Conservation (phyloP, 805 yeast species). For the Debaryomyces castellii region DNA sequence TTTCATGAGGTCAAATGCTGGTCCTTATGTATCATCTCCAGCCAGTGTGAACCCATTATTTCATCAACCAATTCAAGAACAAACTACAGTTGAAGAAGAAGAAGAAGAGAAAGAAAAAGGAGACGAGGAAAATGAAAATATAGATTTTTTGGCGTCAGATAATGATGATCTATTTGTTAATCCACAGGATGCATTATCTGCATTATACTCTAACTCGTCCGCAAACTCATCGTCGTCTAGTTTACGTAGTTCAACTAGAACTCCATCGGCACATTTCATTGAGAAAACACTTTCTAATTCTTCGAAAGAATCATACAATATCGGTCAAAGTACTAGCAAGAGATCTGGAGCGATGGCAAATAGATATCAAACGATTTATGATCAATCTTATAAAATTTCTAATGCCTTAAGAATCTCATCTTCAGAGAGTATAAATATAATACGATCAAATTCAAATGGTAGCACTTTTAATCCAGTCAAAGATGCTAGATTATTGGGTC, state of each 20-base stretch:
- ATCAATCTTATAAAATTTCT: slow-evolving; percentile 42
- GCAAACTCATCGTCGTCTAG: slow-evolving; percentile 37
- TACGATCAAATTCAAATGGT: slow-evolving; percentile 13
- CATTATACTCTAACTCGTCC: slow-evolving; percentile 25
- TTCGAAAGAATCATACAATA: slow-evolving; percentile 25
- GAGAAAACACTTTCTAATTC: slow-evolving; percentile 36
- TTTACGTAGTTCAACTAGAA: slow-evolving; percentile 14
- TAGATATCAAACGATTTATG: slow-evolving; percentile 49
- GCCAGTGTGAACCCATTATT: slow-evolving; percentile 18
- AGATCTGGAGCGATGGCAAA: slow-evolving; percentile 44
- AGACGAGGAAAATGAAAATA: slow-evolving; percentile 8
- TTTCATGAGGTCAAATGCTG: slow-evolving; percentile 17
- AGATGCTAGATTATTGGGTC: slow-evolving; percentile 17
- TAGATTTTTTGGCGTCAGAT: slow-evolving; percentile 6
- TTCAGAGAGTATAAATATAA: slow-evolving; percentile 21
- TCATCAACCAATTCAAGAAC: slow-evolving; percentile 32
- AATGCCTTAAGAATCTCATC: slow-evolving; percentile 39
- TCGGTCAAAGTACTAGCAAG: slow-evolving; percentile 13
- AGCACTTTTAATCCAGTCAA: slow-evolving; percentile 5
- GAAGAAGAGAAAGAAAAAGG: slow-evolving; percentile 17
- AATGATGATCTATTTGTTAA: slow-evolving; percentile 16
- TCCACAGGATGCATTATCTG: slow-evolving; percentile 21
- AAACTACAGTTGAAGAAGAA: slow-evolving; percentile 23
- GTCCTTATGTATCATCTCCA: slow-evolving; percentile 18
- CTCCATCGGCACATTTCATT: slow-evolving; percentile 13